A percentile compares a stretch with the other conserved stretches of the same genome.
phyloP scores from a whole-genome alignment of 768 basidiomycete genomes.

The Pleurotus eryngii region DNA sequence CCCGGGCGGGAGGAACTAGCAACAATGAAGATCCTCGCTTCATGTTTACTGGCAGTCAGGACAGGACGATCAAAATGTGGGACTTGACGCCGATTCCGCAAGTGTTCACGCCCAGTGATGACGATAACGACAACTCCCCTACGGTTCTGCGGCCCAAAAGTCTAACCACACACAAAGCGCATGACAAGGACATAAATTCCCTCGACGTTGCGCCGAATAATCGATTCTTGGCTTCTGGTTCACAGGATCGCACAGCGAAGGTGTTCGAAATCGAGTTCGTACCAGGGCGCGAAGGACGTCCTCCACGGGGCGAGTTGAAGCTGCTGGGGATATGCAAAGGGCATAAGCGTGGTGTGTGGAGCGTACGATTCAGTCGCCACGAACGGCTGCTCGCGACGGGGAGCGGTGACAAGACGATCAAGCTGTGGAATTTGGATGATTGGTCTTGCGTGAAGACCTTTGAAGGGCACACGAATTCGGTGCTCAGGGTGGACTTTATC shows the following conservation, averaged over 20 bases:
- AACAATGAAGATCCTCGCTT: slow-evolving; percentile 45
- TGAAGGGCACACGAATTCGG: slow-evolving; percentile 97
- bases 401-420: slow-evolving; percentile 93
- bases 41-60: slow-evolving; percentile 94
- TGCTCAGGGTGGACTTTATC: slow-evolving; percentile 88
- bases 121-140: slow-evolving; percentile 10
- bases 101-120: slow-evolving; percentile 11
- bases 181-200: slow-evolving; percentile 98
- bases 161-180: slow-evolving; percentile 83
- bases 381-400: slow-evolving; percentile 89
- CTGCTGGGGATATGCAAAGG: slow-evolving; percentile 88
- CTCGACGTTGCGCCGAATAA: slow-evolving; percentile 92
- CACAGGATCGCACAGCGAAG: slow-evolving; percentile 94
- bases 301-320: slow-evolving; percentile 66
- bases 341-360: slow-evolving; percentile 96
- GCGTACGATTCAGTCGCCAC: slow-evolving; percentile 79
- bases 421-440: slow-evolving; percentile 92
- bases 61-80: slow-evolving; percentile 99
- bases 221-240: slow-evolving; percentile 84
- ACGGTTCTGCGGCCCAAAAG: slow-evolving; percentile 59
- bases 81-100: slow-evolving; percentile 61
- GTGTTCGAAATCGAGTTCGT: slow-evolving; percentile 74
- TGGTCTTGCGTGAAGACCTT: slow-evolving; percentile 94
- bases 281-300: slow-evolving; percentile 31
- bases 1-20: slow-evolving; percentile 38